A percentile compares a stretch with the other conserved stretches of the same genome.
Conservation (phyloP, 1,284 basidiomycete species). For the Cryptococcus floricola region DNA sequence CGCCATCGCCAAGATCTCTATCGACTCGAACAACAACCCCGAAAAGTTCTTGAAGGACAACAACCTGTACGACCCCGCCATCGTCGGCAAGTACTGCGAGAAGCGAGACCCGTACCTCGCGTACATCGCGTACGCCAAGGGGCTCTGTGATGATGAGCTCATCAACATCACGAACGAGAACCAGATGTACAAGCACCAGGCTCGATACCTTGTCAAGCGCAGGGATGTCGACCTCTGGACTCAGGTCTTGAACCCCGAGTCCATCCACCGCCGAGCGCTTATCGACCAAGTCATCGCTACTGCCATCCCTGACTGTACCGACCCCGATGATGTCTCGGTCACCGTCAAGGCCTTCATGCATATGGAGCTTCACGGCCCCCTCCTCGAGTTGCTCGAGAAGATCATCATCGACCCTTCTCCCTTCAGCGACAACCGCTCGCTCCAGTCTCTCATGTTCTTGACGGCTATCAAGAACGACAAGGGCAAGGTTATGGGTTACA, state of each 20-base stretch:
- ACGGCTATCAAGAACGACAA: conserved; percentile 98
- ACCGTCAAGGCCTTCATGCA: conserved; percentile 99
- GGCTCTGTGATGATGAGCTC: conserved; percentile 97
- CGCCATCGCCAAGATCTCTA: conserved; percentile 96
- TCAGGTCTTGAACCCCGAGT: conserved; percentile 85
- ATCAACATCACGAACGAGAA: conserved; percentile 98
- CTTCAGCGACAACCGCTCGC: conserved; percentile 94
- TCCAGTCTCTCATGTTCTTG: conserved; percentile 90
- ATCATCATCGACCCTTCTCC: conserved; percentile 96
- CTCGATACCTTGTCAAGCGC: conserved; percentile 95
- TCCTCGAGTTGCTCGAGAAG: conserved; percentile 97
- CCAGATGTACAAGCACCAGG: conserved; percentile 99
- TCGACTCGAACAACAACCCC: conserved; percentile 98
- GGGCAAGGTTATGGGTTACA: conserved; percentile 97
- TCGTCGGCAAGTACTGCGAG: conserved; percentile 99
- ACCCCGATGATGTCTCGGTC: conserved; percentile 96
- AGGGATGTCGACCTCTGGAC: conserved; percentile 95
- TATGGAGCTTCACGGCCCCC: conserved; percentile 93
- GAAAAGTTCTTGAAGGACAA: conserved; percentile 98
- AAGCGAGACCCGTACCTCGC: conserved; percentile 97
- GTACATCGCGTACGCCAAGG: conserved; percentile 99
- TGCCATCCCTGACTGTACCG: conserved; percentile 93
- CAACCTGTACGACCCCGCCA: conserved; percentile 87
- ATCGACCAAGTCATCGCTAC: conserved; percentile 96
- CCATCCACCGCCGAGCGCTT: conserved; percentile 86